Evolutionary conservation across 768 basidiomycete species (phyloP).

Genomic region (Tephrocybe rancida): DNA sequence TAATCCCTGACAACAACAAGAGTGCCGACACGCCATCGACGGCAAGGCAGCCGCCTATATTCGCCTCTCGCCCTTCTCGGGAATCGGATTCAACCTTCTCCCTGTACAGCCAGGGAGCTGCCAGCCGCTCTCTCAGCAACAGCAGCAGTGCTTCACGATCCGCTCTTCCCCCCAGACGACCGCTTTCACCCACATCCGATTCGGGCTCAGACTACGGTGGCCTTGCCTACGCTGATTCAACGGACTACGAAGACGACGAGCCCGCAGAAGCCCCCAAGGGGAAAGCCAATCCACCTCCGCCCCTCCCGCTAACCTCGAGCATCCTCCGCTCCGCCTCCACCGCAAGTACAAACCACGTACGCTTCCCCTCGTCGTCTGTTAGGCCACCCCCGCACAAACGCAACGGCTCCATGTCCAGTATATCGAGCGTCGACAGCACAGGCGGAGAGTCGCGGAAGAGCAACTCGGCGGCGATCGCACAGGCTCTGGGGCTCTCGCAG

Average conservation of each 20-base stretch:
- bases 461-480: conserved; percentile 41
- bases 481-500: conserved; percentile 45
- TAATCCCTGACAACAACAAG: conserved; percentile 12
- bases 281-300: conserved; percentile 25
- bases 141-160: conserved; percentile 18
- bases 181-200: conserved; percentile 30
- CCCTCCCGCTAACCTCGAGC: conserved; percentile 21
- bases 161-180: conserved; percentile 2
- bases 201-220: conserved; percentile 48
- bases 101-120: conserved; percentile 8
- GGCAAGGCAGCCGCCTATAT: conserved; percentile 8
- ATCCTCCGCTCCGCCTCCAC: conserved; percentile 28
- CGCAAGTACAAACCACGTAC: conserved; percentile 20
- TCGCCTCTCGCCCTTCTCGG: background rate
- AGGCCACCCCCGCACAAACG: conserved; percentile 10
- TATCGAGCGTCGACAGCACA: conserved; percentile 11
- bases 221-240: conserved; percentile 53
- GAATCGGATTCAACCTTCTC: conserved; percentile 11
- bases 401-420: conserved; percentile 12
- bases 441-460: conserved; percentile 23
- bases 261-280: conserved; percentile 22
- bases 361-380: conserved; percentile 17
- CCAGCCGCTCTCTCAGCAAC: conserved; percentile 13
- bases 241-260: conserved; percentile 42
- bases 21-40: conserved; percentile 19